Evolutionary conservation across 257 asterid species (phyloP).

Genomic region (Rhazya stricta): DNA sequence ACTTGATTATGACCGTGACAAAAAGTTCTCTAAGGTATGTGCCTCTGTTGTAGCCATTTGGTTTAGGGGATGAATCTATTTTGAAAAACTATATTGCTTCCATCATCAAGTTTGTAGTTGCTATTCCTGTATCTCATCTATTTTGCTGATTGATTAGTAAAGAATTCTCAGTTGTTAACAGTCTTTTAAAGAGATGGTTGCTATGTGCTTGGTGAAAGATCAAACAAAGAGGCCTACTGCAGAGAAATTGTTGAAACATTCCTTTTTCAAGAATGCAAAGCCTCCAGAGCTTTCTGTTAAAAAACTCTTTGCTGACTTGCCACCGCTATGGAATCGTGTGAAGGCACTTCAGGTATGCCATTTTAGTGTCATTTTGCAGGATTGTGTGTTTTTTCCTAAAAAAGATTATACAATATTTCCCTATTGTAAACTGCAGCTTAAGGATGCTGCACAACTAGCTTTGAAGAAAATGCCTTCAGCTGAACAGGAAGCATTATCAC

Average conservation of each 20-base stretch:
- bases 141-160: conserved; percentile 23
- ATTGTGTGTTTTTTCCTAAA: conserved; percentile 16
- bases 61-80: neutral
- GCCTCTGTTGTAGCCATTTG: conserved; percentile 10
- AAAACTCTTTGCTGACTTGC: conserved; percentile 79
- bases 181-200: conserved; percentile 99
- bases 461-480: conserved; percentile 86
- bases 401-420: conserved; percentile 13
- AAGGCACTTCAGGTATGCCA: conserved; percentile 81
- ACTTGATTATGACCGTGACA: conserved; percentile 98
- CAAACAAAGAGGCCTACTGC: conserved; percentile 98
- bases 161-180: conserved; percentile 33
- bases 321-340: conserved; percentile 91
- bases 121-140: neutral
- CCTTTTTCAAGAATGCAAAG: conserved; percentile 85
- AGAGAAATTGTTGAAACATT: conserved; percentile 84
- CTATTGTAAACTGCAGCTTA: conserved; percentile 48
- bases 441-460: conserved; percentile 98
- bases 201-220: conserved; percentile 99
- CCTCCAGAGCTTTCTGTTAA: conserved; percentile 90
- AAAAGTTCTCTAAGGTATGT: conserved; percentile 87
- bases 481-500: conserved; percentile 95
- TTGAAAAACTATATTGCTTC: conserved; percentile 6
- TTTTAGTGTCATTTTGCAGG: conserved; percentile 14
- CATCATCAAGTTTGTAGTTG: neutral